phyloP scores from a whole-genome alignment of 352 stramenopile genomes.

The Globisporangium polare region DNA sequence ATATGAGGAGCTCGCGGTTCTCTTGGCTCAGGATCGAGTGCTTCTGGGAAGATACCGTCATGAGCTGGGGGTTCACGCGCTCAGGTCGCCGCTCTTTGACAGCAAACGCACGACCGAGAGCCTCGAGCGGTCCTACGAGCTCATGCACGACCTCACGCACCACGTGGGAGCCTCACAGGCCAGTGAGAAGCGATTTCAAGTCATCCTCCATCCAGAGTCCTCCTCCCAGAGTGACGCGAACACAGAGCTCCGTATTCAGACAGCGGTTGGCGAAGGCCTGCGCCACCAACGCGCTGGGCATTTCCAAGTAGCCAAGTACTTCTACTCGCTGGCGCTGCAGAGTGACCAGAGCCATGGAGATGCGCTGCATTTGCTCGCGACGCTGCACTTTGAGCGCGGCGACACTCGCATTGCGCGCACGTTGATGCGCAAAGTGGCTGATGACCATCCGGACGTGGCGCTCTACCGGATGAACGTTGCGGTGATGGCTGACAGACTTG shows the following conservation, averaged over 20 bases:
- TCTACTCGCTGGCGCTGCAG: constrained; percentile 26
- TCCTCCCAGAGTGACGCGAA: constrained; percentile 2
- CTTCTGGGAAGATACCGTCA: constrained; percentile 27
- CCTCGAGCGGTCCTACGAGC: constrained; percentile 70
- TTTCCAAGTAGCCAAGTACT: constrained; percentile 19
- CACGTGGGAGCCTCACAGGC: constrained; percentile 6
- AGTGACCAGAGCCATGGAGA: constrained; percentile 17
- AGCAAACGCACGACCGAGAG: constrained; percentile 40
- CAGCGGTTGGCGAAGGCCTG: constrained; percentile 22
- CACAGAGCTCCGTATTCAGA: constrained; percentile 13
- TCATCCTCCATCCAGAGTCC: constrained; percentile 33
- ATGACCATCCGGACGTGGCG: constrained; percentile 18
- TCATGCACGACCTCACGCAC: constrained; percentile 55
- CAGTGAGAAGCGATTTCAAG: constrained; percentile 23
- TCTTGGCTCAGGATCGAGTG: constrained; percentile 24
- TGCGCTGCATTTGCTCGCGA: constrained; percentile 48
- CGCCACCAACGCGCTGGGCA: constrained; percentile 26
- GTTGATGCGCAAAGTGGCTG: constrained; percentile 21
- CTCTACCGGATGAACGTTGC: constrained; percentile 24
- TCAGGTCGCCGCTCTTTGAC: constrained; percentile 73
- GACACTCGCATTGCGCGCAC: constrained; percentile 14
- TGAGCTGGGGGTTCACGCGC: constrained; percentile 23
- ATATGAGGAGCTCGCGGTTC: constrained; percentile 62
- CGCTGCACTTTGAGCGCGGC: constrained; percentile 22
- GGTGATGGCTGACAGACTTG: constrained; percentile 1